Percentiles rank a stretch among this genome's conserved stretches.
Conservation (phyloP, 2,329 filamentous ascomycete genomes). For the Exophiala bonariae region DNA sequence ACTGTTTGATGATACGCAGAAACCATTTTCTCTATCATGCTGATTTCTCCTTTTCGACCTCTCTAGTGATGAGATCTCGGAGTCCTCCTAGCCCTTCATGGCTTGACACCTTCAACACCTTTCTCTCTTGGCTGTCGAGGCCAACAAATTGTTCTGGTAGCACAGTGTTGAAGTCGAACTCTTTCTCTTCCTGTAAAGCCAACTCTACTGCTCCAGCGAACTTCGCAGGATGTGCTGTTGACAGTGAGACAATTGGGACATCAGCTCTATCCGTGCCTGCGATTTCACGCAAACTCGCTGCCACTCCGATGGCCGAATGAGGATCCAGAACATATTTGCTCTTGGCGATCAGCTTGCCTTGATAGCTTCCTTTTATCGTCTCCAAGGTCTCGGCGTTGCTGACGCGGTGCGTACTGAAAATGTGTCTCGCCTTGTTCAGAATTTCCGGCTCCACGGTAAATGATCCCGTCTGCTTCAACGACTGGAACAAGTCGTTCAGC, state of each 20-base stretch:
- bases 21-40: slow-evolving; percentile 18
- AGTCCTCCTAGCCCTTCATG: slow-evolving; percentile 70
- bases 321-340: slow-evolving; percentile 85
- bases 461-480: slow-evolving; percentile 77
- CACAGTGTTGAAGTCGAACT: slow-evolving; percentile 75
- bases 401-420: slow-evolving; percentile 78
- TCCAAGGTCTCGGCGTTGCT: slow-evolving; percentile 66
- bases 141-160: slow-evolving; percentile 80
- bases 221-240: slow-evolving; percentile 94
- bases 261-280: slow-evolving; percentile 5
- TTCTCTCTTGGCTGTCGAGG: slow-evolving; percentile 71
- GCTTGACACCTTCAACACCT: slow-evolving; percentile 68
- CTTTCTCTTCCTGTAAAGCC: slow-evolving; percentile 69
- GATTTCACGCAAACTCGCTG: slow-evolving; percentile 71
- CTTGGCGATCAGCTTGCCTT: slow-evolving; percentile 39
- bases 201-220: slow-evolving; percentile 83
- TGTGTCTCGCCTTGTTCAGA: slow-evolving; percentile 66
- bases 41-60: slow-evolving; percentile 58
- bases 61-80: slow-evolving; percentile 70
- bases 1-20: neutral
- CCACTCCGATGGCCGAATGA: slow-evolving; percentile 84
- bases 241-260: slow-evolving; percentile 62
- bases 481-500: slow-evolving; percentile 74
- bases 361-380: slow-evolving; percentile 62
- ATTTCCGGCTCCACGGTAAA: slow-evolving; percentile 79